Evolutionary conservation across 1,139 yeast genomes (phyloP).

Genomic region (Fermentozyma sake): DNA sequence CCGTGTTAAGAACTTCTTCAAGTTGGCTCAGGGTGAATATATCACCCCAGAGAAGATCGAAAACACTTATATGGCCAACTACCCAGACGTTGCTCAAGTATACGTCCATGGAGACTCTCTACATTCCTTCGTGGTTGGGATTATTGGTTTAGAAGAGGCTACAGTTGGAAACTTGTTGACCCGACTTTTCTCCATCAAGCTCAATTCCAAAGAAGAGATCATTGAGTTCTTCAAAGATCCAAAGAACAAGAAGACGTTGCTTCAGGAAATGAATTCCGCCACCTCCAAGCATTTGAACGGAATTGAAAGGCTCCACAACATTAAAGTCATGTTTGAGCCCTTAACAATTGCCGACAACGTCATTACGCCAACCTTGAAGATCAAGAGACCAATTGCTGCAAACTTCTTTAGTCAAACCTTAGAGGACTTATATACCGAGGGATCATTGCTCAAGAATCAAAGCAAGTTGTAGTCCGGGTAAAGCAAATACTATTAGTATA

Average conservation of each 20-base stretch:
- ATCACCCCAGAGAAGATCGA: conserved; percentile 78
- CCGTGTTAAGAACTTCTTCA: conserved; percentile 77
- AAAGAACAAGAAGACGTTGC: conserved; percentile 24
- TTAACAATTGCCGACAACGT: conserved; percentile 59
- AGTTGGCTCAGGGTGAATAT: conserved; percentile 78
- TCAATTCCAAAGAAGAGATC: conserved; percentile 20
- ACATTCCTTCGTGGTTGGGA: conserved; percentile 15
- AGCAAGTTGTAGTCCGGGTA: conserved; percentile 4
- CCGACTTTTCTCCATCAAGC: conserved; percentile 9
- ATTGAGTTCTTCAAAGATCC: conserved; percentile 23
- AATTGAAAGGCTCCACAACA: conserved; percentile 65
- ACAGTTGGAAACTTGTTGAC: conserved; percentile 7
- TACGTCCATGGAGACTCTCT: conserved; percentile 36
- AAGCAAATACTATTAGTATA: no score
- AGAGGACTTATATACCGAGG: conserved; percentile 58
- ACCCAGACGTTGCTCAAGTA: conserved; percentile 50
- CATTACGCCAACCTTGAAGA: conserved; percentile 72
- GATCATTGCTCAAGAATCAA: conserved; percentile 22
- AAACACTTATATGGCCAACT: conserved; percentile 52
- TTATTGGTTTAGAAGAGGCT: conserved; percentile 49
- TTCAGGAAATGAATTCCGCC: conserved; percentile 23
- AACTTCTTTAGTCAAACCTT: conserved; percentile 47
- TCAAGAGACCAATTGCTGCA: conserved; percentile 58
- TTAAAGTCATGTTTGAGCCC: conserved; percentile 59
- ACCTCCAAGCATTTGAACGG: conserved; percentile 26